phyloP scores from a whole-genome alignment of 78 protist species.

The slime mould (Dictyostelium discoideum) region DNA sequence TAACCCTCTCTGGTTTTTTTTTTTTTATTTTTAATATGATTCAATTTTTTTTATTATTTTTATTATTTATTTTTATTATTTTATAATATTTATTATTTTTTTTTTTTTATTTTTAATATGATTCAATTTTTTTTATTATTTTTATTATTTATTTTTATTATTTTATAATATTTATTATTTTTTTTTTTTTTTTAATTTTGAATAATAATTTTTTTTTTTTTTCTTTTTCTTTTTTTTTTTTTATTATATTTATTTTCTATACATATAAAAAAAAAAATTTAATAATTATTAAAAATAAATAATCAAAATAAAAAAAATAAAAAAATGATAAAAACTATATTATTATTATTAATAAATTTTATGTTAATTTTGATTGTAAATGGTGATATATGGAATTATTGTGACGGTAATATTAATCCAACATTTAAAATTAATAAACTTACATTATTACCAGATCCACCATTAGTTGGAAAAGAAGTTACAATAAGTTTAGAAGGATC shows the following conservation, averaged over 20 bases:
- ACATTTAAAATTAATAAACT: conserved; percentile 11
- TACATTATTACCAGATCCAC: conserved; percentile 59
- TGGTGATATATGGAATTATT: conserved; percentile 36
- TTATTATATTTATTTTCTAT: not conserved
- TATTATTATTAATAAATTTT: not conserved
- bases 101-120: not conserved
- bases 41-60: too few relatives aligned
- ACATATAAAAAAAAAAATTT: not conserved
- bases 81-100: not conserved
- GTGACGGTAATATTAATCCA: conserved; percentile 5
- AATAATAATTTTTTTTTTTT: not conserved
- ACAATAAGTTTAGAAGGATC: conserved; percentile 16
- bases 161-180: not conserved
- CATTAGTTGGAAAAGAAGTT: conserved; percentile 19
- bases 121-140: too few relatives aligned
- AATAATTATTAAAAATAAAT: not conserved
- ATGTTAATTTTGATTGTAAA: not conserved
- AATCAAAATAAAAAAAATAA: too few relatives aligned
- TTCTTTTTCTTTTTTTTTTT: too few relatives aligned
- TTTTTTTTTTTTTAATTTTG: too few relatives aligned
- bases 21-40: too few relatives aligned
- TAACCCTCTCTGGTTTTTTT: not conserved
- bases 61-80: too few relatives aligned
- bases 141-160: too few relatives aligned
- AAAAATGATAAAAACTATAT: not conserved